These are phyloP conservation scores for Bremia lactucae DNA, from an alignment of 352 stramenopile species.

Conservation along the genomic window DNA sequence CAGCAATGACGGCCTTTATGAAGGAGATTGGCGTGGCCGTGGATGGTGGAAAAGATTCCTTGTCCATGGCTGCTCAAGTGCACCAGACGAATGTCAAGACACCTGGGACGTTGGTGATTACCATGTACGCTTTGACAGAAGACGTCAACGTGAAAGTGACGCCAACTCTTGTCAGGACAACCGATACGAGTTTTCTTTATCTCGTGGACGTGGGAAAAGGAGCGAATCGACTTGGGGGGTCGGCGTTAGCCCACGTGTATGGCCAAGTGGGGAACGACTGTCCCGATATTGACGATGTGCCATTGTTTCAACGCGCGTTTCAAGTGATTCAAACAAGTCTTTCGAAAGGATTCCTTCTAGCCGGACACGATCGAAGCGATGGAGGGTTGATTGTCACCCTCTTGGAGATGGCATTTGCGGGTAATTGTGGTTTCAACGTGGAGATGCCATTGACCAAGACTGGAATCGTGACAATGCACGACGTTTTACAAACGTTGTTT, in stretches of 20 bases:
- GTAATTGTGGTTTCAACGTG: constrained; percentile 94
- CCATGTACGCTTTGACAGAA: constrained; percentile 94
- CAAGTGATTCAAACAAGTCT: constrained; percentile 89
- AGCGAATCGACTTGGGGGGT: constrained; percentile 90
- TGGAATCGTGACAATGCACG: constrained; percentile 35
- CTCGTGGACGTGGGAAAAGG: constrained; percentile 92
- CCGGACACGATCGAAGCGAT: constrained; percentile 98
- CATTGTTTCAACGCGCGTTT: constrained; percentile 90
- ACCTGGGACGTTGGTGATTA: constrained; percentile 95
- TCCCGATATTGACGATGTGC: constrained; percentile 90
- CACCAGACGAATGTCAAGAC: constrained; percentile 95
- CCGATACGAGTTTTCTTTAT: constrained; percentile 77
- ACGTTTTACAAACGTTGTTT: constrained; percentile 85
- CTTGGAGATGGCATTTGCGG: constrained; percentile 98
- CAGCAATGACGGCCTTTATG: constrained; percentile 92
- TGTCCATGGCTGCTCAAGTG: constrained; percentile 96
- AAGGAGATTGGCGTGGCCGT: constrained; percentile 93
- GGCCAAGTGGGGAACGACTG: constrained; percentile 75
- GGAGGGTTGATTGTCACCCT: constrained; percentile 93
- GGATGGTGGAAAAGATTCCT: constrained; percentile 98
- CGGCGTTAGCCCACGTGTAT: constrained; percentile 92
- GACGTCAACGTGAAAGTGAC: constrained; percentile 96
- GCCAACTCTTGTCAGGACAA: constrained; percentile 93
- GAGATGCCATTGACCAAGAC: constrained; percentile 64
- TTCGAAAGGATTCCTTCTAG: constrained; percentile 85